Evolutionary conservation across 805 yeast species (phyloP).

Genomic region (Priceomyces medius): DNA sequence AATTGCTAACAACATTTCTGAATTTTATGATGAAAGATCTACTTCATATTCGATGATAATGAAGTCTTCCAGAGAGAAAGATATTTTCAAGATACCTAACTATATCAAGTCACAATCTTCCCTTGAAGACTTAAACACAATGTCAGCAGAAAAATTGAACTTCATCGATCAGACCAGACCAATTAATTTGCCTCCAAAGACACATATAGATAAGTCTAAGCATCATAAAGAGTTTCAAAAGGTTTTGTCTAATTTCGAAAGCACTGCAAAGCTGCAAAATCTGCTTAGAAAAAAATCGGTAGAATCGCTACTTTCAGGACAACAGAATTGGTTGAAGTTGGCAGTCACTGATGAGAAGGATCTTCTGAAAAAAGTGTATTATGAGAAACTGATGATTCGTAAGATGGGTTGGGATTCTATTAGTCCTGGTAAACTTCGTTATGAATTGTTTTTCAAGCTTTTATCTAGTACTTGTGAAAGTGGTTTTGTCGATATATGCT

Average conservation of each 20-base stretch:
- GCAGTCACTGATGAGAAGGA: slow-evolving; percentile 19
- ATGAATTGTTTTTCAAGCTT: slow-evolving; percentile 26
- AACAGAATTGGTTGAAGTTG: slow-evolving; percentile 28
- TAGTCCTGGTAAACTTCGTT: slow-evolving; percentile 25
- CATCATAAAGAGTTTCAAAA: slow-evolving; percentile 58
- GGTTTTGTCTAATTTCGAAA: slow-evolving; percentile 40
- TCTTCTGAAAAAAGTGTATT: slow-evolving; percentile 23
- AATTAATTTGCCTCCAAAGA: slow-evolving; percentile 69
- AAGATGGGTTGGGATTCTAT: slow-evolving; percentile 39
- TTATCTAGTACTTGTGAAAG: slow-evolving; percentile 18
- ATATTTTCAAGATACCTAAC: slow-evolving; percentile 36
- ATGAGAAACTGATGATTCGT: slow-evolving; percentile 30
- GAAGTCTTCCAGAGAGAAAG: slow-evolving; percentile 32
- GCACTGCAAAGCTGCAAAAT: slow-evolving; percentile 24
- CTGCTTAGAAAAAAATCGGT: slow-evolving; percentile 21
- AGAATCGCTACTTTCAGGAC: slow-evolving; percentile 15
- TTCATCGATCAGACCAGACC: slow-evolving; percentile 63
- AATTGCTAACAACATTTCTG: slow-evolving; percentile 36
- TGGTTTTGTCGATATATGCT: slow-evolving; percentile 16
- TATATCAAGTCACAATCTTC: slow-evolving; percentile 40
- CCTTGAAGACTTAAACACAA: slow-evolving; percentile 57
- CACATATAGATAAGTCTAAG: slow-evolving; percentile 45
- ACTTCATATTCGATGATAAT: slow-evolving; percentile 31
- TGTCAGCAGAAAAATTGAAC: slow-evolving; percentile 60
- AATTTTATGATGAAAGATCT: slow-evolving; percentile 36